phyloP scores from a whole-genome alignment of 1,139 yeast species.

The Yamadazyma mexicana region DNA sequence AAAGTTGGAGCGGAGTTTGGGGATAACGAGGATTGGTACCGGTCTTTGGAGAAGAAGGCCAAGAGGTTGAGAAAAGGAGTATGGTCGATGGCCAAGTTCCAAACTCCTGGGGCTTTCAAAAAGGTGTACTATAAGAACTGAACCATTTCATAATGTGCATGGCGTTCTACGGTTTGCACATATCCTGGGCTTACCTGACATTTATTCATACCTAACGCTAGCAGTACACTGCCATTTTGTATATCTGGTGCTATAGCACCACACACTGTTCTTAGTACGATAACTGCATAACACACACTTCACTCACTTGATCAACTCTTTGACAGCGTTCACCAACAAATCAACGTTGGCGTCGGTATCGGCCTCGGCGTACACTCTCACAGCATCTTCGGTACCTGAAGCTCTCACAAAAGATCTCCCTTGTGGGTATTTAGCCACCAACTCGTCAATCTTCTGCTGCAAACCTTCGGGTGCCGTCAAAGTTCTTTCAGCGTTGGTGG shows the following conservation, averaged over 20 bases:
- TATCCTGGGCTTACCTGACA: too few relatives aligned
- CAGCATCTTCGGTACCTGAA: constrained; percentile 97
- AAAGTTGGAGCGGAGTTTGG: constrained; percentile 84
- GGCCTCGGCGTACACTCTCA: constrained; percentile 93
- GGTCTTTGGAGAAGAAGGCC: constrained; percentile 60
- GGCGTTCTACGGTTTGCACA: too few relatives aligned
- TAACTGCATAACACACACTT: background rate
- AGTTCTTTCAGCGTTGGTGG: constrained; percentile 89
- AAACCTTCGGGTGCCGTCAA: constrained; percentile 76
- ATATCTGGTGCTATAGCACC: too few relatives aligned
- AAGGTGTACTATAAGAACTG: constrained; percentile 24
- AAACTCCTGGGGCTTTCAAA: constrained; percentile 87
- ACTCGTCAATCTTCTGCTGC: constrained; percentile 68
- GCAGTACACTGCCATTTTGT: too few relatives aligned
- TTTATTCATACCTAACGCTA: too few relatives aligned
- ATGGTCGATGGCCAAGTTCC: constrained; percentile 56
- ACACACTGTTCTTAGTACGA: too few relatives aligned
- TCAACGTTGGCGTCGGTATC: constrained; percentile 38
- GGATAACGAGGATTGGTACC: constrained; percentile 62
- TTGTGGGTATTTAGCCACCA: constrained; percentile 54
- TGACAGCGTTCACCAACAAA: constrained; percentile 32
- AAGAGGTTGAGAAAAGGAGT: constrained; percentile 60
- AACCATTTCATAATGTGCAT: too few relatives aligned
- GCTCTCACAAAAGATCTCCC: constrained; percentile 96
- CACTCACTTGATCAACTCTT: constrained; percentile 27